Evolutionary conservation across 2,329 filamentous ascomycete genomes (phyloP), one percentile per base, ranked within the genome.

Genomic region (Colletotrichum eremochloae): DNA sequence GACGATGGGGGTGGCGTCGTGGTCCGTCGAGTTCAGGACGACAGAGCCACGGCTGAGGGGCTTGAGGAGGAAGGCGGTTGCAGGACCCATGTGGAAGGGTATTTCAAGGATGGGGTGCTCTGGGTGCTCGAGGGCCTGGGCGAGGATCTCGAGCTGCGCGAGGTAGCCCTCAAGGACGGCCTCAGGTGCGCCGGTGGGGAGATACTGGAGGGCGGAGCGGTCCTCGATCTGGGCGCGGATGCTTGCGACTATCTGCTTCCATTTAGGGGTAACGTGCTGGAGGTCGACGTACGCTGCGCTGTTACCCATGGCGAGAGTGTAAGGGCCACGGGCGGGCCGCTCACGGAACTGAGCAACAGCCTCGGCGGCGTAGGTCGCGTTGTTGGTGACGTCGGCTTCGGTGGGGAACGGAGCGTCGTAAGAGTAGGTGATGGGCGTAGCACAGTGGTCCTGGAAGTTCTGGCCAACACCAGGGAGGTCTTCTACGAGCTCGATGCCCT

Each of bases 381-480:
- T 78, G 50, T 57, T 77, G 50, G 72, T 74, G 60, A 81, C 75
- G 18, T 56, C 31, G 53, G 53, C 53, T 15, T 56, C 53, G 53
- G 15, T n/a, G 4, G 53, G 53, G 53, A 20, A 18, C 7, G 71
- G 76, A 20, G 58, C 58, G 46, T 76, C 72, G 56, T 74, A 74
- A 6, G 67, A 74, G 40, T 40, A 74, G n/a, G 72, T 20, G 7
- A 77, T 38, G 57, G 50, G 57, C 20, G 46, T n/a, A 36, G 36
- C 68, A 55, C 68, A 60, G 74, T 83, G 83, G 66, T 88, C 86
- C 72, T 81, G 81, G 72, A 88, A 80, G 66, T 86, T 85, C 74
- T 87, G 80, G 6, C 87, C 88, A 1, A 89, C 87, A 0, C 86
- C 86, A 0, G 83, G 83, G 1, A 86, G 81, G 56, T 86, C 81